Evolutionary conservation across 2,329 filamentous ascomycete species (phyloP), one percentile per base, ranked within the genome.

Genomic region (Bipolaris bicolor): DNA sequence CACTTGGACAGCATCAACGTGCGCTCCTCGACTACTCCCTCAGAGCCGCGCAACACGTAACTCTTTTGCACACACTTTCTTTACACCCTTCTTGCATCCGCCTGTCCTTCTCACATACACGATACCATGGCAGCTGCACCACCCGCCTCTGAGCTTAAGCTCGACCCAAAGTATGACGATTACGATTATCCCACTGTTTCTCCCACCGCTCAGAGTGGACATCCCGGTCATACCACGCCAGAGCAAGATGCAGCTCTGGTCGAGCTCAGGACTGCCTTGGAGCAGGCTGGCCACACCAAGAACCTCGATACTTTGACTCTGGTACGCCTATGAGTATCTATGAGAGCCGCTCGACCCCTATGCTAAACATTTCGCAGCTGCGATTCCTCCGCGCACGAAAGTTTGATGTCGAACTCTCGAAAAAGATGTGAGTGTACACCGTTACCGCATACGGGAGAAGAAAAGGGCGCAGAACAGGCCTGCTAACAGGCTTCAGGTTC

Each of bases 311-410:
- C 93, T 34, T 77, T 98, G 81, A 97, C 92, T 57, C 78, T 99
- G 84, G 90, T 95, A 83, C 58, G 87, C 47, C 26, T 20, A 11
- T 46, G 31, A 16, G 15, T 7, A 16, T 49, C n/a, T 15, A 11
- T 29, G n/a, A 9, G 16, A 33, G n/a, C 31, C 34, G n/a, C n/a
- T 36, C 37, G 22, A 45, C 60, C 41, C 24, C 34, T 48, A 24
- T 20, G 59, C 71, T 72, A 67, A 69, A 51, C 55, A 52, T 58
- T 56, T 34, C 67, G 54, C 67, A 92, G 88, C 82, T 97, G 75
- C 89, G 93, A 75, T 97, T 97, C 81, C 83, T 99, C 72, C 87
- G 95, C 76, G 95, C 95, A 55, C 87, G 95, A 75, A 98, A 98
- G 84, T 99, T 97, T 78, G 90, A 97, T 78, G 90, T 97, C 61